Base-by-base conservation (phyloP, 305 asterid species). In the Fraxinus floribunda region DNA sequence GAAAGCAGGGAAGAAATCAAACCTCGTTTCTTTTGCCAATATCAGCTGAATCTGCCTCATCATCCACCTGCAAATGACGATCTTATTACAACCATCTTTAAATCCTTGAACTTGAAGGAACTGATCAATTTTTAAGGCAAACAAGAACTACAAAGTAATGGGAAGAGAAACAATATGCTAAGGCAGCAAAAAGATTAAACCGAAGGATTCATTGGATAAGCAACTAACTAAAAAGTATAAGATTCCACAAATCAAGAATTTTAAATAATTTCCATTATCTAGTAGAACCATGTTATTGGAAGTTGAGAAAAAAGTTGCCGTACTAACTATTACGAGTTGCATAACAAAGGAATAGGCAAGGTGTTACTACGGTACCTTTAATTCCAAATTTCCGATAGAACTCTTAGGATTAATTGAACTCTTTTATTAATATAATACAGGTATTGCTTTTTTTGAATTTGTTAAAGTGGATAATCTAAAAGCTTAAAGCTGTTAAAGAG, bases 11-110 rank as follows among this genome's bases (percentile, higher is more conserved):
- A 57, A 49, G 81, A 57, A 83, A 35, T 72, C 74, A 32, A 62
- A 92, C 95, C 94, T 86, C 52, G 34, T 83, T 86, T 84, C 30
- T 68, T 24, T 85, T 90, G 20, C 90, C 90, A 78, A 88, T 92
- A 55, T 87, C 91, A 52, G 90, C 91, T 83, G 95, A 91, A 87
- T 91, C 93, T 2, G 94, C 94, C 80, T 91, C 97, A n/a, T 91
- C 94, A 49, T 92, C 93, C 77, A 81, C 92, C 94, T 91, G 79
- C 32, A 84, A 5, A 34, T 1, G 5, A 66, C n/a, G 22, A 73
- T 32, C 57, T 26, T 1, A 24, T 64, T 24, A 64, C 15, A 24
- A 24, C 73, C 73, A 64, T 22, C n/a, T 64, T 64, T 0, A 64
- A 64, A 64, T 64, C 73, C 55, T 72, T 70, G 44, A 34, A 78